These are phyloP conservation scores for Ilex aquifolium DNA, from an alignment of 257 asterid genomes.

Conservation along the genomic window DNA sequence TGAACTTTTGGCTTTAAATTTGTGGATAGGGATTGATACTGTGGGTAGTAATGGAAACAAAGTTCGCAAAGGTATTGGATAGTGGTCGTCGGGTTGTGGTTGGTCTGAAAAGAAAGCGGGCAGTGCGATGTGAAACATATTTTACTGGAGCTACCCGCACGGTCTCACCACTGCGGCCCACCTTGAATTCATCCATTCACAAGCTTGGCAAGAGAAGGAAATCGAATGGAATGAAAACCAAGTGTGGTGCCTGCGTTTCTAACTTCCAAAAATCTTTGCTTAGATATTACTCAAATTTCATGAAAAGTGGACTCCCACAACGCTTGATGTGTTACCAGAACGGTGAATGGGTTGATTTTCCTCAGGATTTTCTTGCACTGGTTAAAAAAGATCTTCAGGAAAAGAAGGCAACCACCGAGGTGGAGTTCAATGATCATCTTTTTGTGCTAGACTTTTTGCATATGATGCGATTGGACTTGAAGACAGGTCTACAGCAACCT, in stretches of 20 bases:
- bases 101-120: slow-evolving; percentile 8
- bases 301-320: slow-evolving; percentile 18
- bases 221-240: slow-evolving; percentile 6
- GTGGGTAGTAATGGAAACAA: slow-evolving; percentile 25
- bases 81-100: slow-evolving; percentile 15
- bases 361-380: slow-evolving; percentile 14
- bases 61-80: slow-evolving; percentile 11
- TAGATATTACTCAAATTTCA: slow-evolving; percentile 19
- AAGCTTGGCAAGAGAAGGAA: slow-evolving; percentile 22
- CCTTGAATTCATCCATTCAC: slow-evolving; percentile 3
- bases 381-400: slow-evolving; percentile 18
- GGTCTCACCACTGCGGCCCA: slow-evolving; percentile 6
- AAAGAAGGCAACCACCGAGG: slow-evolving; percentile 23
- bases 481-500: slow-evolving; percentile 21
- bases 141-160: slow-evolving; percentile 3
- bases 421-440: slow-evolving; percentile 14
- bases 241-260: slow-evolving; percentile 2
- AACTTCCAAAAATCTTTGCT: slow-evolving; percentile 7
- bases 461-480: slow-evolving; percentile 22
- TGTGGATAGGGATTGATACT: slow-evolving; percentile 18
- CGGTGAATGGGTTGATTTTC: slow-evolving; percentile 25
- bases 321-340: slow-evolving; percentile 20
- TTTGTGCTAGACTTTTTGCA: slow-evolving; percentile 17
- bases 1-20: not conserved
- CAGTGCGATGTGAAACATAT: not conserved